A percentile compares a stretch with the other conserved stretches of the same genome.
phyloP scores from a whole-genome alignment of 2,329 filamentous ascomycete genomes.

The Paracamarosporium sp. region DNA sequence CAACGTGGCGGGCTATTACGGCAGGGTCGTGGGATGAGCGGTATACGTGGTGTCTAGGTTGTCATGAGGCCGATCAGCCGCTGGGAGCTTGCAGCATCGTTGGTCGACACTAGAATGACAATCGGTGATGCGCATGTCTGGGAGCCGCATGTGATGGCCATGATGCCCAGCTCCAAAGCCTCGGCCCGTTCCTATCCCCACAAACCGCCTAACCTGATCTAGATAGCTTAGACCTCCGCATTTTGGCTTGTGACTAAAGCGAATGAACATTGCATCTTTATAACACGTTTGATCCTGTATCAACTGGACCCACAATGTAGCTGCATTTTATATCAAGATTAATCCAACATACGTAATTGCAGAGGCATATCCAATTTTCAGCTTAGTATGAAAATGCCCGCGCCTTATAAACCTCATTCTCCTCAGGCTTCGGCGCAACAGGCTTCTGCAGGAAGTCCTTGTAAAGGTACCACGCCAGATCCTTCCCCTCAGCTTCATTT shows the following conservation, averaged over 20 bases:
- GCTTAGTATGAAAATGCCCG: conserved; percentile 47
- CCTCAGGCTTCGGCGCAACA: conserved; percentile 43
- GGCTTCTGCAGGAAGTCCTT: conserved; percentile 49
- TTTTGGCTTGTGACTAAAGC: conserved; percentile 2
- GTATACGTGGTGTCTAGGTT: background rate
- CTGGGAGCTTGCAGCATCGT: background rate
- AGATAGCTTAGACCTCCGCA: background rate
- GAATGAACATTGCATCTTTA: too few relatives aligned
- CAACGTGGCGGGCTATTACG: background rate
- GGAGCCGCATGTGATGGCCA: background rate
- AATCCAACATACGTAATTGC: too few relatives aligned
- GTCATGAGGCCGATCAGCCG: background rate
- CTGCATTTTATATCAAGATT: too few relatives aligned
- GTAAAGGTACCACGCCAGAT: conserved; percentile 52
- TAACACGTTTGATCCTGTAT: background rate
- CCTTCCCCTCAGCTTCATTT: conserved; percentile 34
- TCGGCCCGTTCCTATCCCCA: conserved; percentile 6
- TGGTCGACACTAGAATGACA: background rate
- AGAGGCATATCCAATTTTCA: too few relatives aligned
- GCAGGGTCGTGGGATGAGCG: background rate
- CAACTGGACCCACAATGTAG: background rate
- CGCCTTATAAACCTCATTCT: conserved; percentile 42
- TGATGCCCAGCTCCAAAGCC: background rate
- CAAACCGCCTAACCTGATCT: conserved; percentile 3
- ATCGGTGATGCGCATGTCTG: conserved; percentile 5